These are phyloP conservation scores for Ophiostoma angusticollis DNA, from an alignment of 2,329 filamentous ascomycete species.

Conservation along the genomic window DNA sequence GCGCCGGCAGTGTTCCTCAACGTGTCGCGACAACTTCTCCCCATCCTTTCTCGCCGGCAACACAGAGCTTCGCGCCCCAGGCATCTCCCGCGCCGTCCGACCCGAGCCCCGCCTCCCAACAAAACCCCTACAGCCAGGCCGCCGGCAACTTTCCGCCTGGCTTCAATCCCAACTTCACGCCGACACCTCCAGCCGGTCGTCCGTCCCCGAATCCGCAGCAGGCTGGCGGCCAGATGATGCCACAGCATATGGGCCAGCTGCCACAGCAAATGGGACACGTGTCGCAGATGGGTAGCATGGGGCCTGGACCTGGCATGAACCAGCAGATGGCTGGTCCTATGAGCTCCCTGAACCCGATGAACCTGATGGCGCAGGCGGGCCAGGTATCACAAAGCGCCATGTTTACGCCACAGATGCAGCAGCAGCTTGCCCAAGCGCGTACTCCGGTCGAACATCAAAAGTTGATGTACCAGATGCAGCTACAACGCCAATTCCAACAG, in stretches of 20 bases:
- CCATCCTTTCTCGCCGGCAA: constrained; percentile 72
- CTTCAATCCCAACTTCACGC: constrained; percentile 46
- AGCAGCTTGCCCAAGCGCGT: constrained; percentile 31
- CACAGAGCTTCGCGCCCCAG: constrained; percentile 58
- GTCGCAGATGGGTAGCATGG: constrained; percentile 12
- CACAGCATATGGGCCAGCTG: constrained; percentile 31
- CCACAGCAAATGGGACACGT: constrained; percentile 21
- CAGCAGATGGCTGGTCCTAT: constrained; percentile 14
- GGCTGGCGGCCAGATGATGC: constrained; percentile 39
- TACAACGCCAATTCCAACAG: constrained; percentile 64
- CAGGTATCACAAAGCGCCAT: constrained; percentile 28
- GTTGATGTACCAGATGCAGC: constrained; percentile 69
- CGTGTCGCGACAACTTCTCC: constrained; percentile 85
- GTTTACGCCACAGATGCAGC: constrained; percentile 20
- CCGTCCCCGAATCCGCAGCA: constrained; percentile 43
- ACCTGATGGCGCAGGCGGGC: constrained; percentile 23
- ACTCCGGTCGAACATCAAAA: constrained; percentile 59
- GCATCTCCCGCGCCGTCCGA: constrained; percentile 67
- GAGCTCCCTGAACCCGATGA: constrained; percentile 25
- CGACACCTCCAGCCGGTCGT: constrained; percentile 41
- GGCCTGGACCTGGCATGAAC: no score
- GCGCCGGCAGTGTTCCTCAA: constrained; percentile 58
- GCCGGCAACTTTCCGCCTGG: constrained; percentile 40
- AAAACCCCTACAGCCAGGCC: constrained; percentile 52
- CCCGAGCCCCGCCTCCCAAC: constrained; percentile 62